A percentile compares a stretch with the other conserved stretches of the same genome.
phyloP scores from a whole-genome alignment of 805 yeast species.

The Yamadazyma insecticola region DNA sequence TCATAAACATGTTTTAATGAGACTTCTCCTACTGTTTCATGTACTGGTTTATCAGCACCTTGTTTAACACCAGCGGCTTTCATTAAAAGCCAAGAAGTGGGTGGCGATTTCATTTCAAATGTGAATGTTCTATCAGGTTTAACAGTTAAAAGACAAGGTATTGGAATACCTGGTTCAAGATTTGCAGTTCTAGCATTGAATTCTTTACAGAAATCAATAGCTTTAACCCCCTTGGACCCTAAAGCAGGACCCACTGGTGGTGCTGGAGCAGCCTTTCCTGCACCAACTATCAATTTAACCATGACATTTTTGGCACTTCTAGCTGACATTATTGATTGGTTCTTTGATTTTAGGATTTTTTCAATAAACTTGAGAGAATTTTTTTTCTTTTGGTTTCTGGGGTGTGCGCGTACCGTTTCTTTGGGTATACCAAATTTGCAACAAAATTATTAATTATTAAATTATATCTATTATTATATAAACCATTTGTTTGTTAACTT shows the following conservation, averaged over 20 bases:
- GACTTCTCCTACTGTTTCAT: slow-evolving; percentile 55
- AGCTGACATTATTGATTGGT: slow-evolving; percentile 12
- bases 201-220: slow-evolving; percentile 97
- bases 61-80: slow-evolving; percentile 77
- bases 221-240: slow-evolving; percentile 98
- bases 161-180: slow-evolving; percentile 79
- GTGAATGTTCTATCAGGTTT: slow-evolving; percentile 89
- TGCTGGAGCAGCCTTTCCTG: slow-evolving; percentile 97
- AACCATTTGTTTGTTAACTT: too few species aligned
- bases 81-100: slow-evolving; percentile 80
- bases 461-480: too few species aligned
- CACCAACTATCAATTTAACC: slow-evolving; percentile 89
- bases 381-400: too few species aligned
- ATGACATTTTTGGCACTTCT: slow-evolving; percentile 50
- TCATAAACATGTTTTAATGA: slow-evolving; percentile 90
- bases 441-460: too few species aligned
- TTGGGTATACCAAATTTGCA: too few species aligned
- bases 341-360: background rate
- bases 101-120: slow-evolving; percentile 86
- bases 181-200: slow-evolving; percentile 95
- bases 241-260: slow-evolving; percentile 99
- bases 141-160: slow-evolving; percentile 80
- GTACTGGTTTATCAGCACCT: slow-evolving; percentile 70
- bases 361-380: background rate
- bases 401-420: too few species aligned